Evolutionary conservation across 208 protist species (phyloP), one percentile per base, ranked within the genome.

Genomic region (Sergeia podlipaevii): DNA sequence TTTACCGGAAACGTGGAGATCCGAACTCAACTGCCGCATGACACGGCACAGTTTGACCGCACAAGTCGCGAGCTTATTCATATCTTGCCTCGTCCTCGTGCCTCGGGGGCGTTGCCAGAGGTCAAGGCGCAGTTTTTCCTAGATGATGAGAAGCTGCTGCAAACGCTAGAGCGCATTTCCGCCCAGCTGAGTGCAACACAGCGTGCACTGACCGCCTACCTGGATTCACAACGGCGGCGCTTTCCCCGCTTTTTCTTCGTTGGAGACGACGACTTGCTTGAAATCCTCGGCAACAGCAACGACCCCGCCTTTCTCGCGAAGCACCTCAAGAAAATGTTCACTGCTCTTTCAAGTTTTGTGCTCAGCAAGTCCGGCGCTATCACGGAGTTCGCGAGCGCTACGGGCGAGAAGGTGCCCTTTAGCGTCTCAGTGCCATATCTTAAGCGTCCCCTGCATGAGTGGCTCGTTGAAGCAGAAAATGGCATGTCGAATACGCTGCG

Each of bases 231-330:
- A 80, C 89, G 98, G 29, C 49, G 77, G 4, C 72, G 85, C 49
- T 99, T 99, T 70, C 96, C 98, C 1, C 93, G 98, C 52, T 99
- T 99, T 84, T 99, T 99, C 74, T 99, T 99, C 69, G 89, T 99
- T 33, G 98, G 98, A 28, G 99, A 99, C 84, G 98, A 99, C 69
- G 99, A 99, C 73, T 74, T 99, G 51, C 84, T 99, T 2, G 98
- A 99, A 69, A 99, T 99, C 37, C 94, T 99, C 59, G 98, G 97
- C 59, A 99, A 99, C 71, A 93, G 81, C 71, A 97, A 92, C 47
- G 94, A 98, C 55, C 77, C 75, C 3, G 46, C 66, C 42, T 91
- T 97, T 62, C 74, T 99, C 33, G 92, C 96, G 70, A 98, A 98
- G 54, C 98, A 99, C 70, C 85, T 99, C 23, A 85, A 82, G 36